Evolutionary conservation across 495 filamentous ascomycete genomes (phyloP), one percentile per base, ranked within the genome.

Genomic region (Sporormia fimetaria): DNA sequence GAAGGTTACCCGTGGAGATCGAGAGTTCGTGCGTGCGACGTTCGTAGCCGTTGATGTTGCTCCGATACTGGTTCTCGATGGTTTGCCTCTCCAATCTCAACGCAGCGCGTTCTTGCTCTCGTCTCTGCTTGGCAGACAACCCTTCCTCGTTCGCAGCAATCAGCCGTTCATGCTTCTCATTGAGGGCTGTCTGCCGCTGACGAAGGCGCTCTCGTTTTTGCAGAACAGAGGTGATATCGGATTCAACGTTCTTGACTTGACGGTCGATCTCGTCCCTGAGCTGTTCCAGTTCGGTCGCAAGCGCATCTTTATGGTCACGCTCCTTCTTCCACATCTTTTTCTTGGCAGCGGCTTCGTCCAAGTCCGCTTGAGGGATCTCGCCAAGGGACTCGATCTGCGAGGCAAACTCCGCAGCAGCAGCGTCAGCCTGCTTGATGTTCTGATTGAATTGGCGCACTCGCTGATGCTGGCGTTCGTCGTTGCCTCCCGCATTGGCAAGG

Each of bases 401-500:
- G 18, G 76, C 71, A 2, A 92, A 61, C 18, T 62, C 68, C 9
- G 59, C 64, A 12, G 76, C 71, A 6, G 81, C 74, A 42, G 90
- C 81, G 45, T 92, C 83, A 4, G 87, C 86, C 61, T 92, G 83
- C 49, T 75, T 73, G 59, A 83, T 83, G 42, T 80, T 83, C 35
- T 80, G 78, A 56, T 80, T 81, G 52, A 82, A 74, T 46, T 81
- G 77, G 39, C 81, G 68, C 24, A 81, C 71, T 49, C 86, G 83
- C 54, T 87, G 83, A 42, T 79, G 76, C 50, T 83, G 75, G 46
- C 79, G 73, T 52, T 90, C 87, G 55, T 95, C 87, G 51, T 78
- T 78, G 33, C 77, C 78, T 46, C 82, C 81, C 34, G 83, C 76
- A 25, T 78, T 79, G 51, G 69, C 71, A 46, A 80, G 80, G 23